Percentiles rank a stretch among this genome's conserved stretches.
These are phyloP conservation scores for Candida golubevii DNA, from an alignment of 805 yeast species.

Conservation along the genomic window DNA sequence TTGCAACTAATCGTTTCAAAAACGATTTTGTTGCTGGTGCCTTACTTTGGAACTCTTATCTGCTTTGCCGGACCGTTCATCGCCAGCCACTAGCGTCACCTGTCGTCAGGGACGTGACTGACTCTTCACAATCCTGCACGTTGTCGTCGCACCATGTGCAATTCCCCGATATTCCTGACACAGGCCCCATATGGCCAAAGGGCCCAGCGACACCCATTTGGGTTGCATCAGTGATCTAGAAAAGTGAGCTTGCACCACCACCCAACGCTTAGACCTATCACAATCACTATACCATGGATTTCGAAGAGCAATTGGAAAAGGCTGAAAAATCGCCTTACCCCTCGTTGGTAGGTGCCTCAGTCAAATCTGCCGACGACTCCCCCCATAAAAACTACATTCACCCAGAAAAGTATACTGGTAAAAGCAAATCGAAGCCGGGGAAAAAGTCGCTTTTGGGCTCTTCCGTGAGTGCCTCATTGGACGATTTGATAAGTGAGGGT, in stretches of 20 bases:
- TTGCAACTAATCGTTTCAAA: too few species aligned
- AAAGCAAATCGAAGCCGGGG: slow-evolving; percentile 15
- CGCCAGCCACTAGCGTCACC: too few species aligned
- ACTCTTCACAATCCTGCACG: slow-evolving; percentile 5
- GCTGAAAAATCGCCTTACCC: slow-evolving; percentile 47
- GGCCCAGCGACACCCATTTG: too few species aligned
- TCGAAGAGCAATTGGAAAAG: slow-evolving; percentile 42
- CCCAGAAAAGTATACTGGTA: slow-evolving; percentile 38
- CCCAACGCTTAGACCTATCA: not conserved
- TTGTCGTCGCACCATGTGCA: not conserved
- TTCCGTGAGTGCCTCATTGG: slow-evolving; percentile 50
- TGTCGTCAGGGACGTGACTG: not conserved
- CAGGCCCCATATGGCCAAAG: not conserved
- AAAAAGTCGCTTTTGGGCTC: slow-evolving; percentile 16
- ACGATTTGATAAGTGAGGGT: slow-evolving; percentile 46
- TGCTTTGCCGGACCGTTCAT: too few species aligned
- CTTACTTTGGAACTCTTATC: too few species aligned
- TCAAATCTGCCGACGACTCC: slow-evolving; percentile 46
- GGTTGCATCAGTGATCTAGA: too few species aligned
- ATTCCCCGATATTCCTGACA: slow-evolving; percentile 3
- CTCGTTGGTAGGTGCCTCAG: slow-evolving; percentile 50
- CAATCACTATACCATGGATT: slow-evolving; percentile 11
- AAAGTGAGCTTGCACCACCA: too few species aligned
- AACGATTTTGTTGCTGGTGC: too few species aligned
- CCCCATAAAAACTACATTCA: slow-evolving; percentile 42